Conservation (phyloP, 2,329 filamentous ascomycete genomes). For the Alternaria viburni region DNA sequence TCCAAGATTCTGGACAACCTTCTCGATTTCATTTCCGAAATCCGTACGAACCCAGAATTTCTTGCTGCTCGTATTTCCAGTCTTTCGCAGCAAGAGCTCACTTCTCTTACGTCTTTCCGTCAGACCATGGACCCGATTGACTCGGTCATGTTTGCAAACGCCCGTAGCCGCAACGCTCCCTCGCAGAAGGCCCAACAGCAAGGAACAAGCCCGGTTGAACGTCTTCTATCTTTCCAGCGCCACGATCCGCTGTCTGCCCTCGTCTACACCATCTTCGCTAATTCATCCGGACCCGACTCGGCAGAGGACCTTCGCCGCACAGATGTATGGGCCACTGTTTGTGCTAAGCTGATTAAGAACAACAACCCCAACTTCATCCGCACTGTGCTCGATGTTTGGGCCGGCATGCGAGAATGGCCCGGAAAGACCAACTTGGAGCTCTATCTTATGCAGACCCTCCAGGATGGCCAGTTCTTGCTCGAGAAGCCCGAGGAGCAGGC, state of each 20-base stretch:
- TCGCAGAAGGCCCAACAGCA: constrained; percentile 58
- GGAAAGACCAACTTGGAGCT: constrained; percentile 89
- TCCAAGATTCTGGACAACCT: constrained; percentile 76
- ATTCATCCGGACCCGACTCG: constrained; percentile 80
- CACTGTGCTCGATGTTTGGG: constrained; percentile 86
- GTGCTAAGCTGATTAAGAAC: constrained; percentile 80
- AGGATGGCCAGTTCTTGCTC: constrained; percentile 88
- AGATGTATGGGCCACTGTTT: constrained; percentile 86
- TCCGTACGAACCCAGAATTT: constrained; percentile 87
- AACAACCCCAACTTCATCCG: constrained; percentile 80
- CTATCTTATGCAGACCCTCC: constrained; percentile 92
- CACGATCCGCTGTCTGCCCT: constrained; percentile 85
- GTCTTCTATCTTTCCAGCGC: constrained; percentile 85
- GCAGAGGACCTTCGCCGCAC: constrained; percentile 80
- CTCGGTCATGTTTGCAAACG: constrained; percentile 76
- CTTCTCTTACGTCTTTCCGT: constrained; percentile 77
- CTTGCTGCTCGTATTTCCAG: constrained; percentile 80
- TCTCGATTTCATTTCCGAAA: constrained; percentile 77
- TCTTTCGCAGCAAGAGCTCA: constrained; percentile 77
- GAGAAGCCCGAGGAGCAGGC: constrained; percentile 81
- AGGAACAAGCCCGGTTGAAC: constrained; percentile 73
- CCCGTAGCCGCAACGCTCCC: constrained; percentile 57
- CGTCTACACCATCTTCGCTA: constrained; percentile 87
- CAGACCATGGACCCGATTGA: constrained; percentile 81
- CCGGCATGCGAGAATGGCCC: constrained; percentile 85